These are phyloP conservation scores for Macrophomina phaseolina DNA, from an alignment of 2,329 filamentous ascomycete species.

Conservation along the genomic window DNA sequence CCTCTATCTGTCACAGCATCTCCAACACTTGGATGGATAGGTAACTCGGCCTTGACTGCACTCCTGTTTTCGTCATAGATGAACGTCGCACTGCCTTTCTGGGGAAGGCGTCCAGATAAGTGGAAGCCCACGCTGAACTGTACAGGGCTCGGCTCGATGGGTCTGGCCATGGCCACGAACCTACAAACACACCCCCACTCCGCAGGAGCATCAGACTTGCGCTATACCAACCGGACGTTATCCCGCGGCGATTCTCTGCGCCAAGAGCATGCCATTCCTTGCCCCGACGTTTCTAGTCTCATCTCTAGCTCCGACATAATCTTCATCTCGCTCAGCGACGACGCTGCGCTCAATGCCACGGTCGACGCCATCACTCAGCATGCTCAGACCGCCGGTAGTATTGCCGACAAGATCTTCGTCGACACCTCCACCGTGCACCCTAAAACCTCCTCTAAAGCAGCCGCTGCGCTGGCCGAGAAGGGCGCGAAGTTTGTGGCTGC, in stretches of 20 bases:
- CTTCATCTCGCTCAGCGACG: neutral
- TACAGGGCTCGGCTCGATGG: conserved; percentile 59
- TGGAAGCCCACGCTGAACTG: conserved; percentile 33
- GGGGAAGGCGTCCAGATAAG: no score
- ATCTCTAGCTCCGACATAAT: neutral
- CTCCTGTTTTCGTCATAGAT: neutral
- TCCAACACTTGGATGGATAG: conserved; percentile 11
- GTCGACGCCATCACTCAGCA: neutral
- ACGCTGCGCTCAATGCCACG: neutral
- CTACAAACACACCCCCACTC: conserved; percentile 51
- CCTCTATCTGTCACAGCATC: no score
- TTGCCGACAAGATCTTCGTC: conserved; percentile 48
- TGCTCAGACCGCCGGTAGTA: conserved; percentile 29
- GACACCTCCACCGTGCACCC: conserved; percentile 61
- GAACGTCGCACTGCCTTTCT: no score
- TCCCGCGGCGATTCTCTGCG: neutral
- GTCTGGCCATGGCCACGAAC: conserved; percentile 57
- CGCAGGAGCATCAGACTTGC: conserved; percentile 36
- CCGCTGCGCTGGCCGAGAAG: conserved; percentile 36
- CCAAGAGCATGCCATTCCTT: neutral
- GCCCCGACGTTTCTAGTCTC: neutral
- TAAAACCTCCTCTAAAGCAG: conserved; percentile 43
- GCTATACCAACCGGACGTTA: conserved; percentile 48
- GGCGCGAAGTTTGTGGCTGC: conserved; percentile 50
- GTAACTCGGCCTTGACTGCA: neutral